phyloP scores from a whole-genome alignment of 2,329 filamentous ascomycete species.

The Claviceps sp. region DNA sequence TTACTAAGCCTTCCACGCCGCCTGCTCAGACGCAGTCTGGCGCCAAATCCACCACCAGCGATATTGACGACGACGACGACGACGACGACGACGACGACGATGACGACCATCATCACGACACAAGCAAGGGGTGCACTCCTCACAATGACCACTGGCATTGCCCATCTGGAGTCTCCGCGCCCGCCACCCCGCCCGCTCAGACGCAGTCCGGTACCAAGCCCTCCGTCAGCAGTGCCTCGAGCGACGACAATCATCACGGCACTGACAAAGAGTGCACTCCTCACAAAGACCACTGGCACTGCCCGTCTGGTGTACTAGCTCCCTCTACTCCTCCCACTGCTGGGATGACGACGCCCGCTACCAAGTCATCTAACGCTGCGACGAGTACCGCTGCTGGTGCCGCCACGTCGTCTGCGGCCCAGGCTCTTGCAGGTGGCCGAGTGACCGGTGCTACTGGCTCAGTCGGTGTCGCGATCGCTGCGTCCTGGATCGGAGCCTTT shows the following conservation, averaged over 20 bases:
- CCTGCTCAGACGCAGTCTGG: constrained; percentile 3
- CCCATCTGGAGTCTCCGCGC: constrained; percentile 5
- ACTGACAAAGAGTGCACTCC: constrained; percentile 6
- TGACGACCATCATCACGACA: neutral
- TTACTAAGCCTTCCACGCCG: constrained; percentile 6
- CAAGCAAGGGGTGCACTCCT: constrained; percentile 1
- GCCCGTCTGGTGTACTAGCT: constrained; percentile 8
- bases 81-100: constrained; percentile 1
- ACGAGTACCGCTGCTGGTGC: neutral
- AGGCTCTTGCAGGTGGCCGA: constrained; percentile 1
- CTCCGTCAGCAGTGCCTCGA: neutral
- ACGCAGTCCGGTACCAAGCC: neutral
- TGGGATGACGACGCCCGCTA: neutral
- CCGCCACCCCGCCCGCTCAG: constrained; percentile 6
- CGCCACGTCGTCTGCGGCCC: neutral
- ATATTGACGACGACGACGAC: neutral
- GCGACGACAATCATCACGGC: neutral
- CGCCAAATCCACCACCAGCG: constrained; percentile 1
- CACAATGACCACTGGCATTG: constrained; percentile 9
- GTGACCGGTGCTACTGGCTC: constrained; percentile 1
- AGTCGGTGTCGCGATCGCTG: constrained; percentile 4
- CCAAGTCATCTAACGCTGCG: neutral
- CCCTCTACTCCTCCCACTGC: constrained; percentile 3
- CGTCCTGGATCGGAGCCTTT: constrained; percentile 5
- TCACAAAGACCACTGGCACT: constrained; percentile 8